Conservation (phyloP, 345 rosid species). For the Litchi chinensis region DNA sequence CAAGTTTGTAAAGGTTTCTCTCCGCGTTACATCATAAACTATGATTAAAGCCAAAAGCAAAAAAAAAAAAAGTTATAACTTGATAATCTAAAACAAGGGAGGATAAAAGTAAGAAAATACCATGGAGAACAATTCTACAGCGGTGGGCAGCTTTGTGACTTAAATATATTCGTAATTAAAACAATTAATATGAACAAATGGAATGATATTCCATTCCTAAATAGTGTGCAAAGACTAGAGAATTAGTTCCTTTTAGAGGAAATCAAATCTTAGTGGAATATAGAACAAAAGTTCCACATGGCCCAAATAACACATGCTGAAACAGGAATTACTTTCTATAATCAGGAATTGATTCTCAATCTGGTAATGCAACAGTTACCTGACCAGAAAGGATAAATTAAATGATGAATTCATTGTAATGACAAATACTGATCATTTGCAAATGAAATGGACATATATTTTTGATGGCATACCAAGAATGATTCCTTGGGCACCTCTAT, state of each 20-base stretch:
- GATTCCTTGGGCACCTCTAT: slow-evolving; percentile 93
- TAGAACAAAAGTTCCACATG: not conserved
- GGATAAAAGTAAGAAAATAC: not conserved
- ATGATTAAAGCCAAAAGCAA: slow-evolving; percentile 26
- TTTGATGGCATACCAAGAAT: slow-evolving; percentile 64
- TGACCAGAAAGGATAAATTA: too few species aligned
- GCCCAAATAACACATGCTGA: not conserved
- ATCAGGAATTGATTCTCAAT: too few species aligned
- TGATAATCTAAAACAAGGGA: not conserved
- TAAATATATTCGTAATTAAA: too few species aligned
- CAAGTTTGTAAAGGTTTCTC: slow-evolving; percentile 86
- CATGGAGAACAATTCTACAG: not conserved
- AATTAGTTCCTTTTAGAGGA: not conserved
- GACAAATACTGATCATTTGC: not conserved
- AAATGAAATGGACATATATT: slow-evolving; percentile 5
- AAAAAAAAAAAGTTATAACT: not conserved
- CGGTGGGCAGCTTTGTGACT: not conserved
- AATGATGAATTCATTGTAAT: too few species aligned
- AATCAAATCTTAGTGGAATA: not conserved
- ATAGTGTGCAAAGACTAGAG: not conserved
- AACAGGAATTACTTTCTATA: too few species aligned
- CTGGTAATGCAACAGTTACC: too few species aligned
- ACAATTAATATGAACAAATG: too few species aligned
- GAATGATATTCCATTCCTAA: too few species aligned
- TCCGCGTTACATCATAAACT: slow-evolving; percentile 93